Percentiles rank a stretch among this genome's conserved stretches.
These are phyloP conservation scores for Melampsora larici-populina DNA, from an alignment of 1,284 basidiomycete genomes.

Conservation along the genomic window DNA sequence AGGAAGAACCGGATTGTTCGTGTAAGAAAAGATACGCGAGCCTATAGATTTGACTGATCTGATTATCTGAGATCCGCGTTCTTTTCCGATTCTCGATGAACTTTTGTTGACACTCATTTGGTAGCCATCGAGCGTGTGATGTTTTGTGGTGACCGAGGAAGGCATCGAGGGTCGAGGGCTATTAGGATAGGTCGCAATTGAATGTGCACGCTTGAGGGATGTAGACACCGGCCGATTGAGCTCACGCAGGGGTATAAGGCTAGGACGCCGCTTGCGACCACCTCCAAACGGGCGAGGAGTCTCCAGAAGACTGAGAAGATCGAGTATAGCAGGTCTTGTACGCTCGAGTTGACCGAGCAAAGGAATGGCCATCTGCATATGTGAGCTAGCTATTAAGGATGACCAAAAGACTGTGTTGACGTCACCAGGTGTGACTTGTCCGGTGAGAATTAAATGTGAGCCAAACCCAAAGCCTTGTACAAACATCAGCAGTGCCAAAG, in stretches of 20 bases:
- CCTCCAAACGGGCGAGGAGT: slow-evolving; percentile 49
- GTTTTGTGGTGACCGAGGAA: slow-evolving; percentile 23
- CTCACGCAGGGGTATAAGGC: slow-evolving; percentile 44
- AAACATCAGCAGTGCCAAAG: slow-evolving; percentile 84
- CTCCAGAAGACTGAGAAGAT: slow-evolving; percentile 65
- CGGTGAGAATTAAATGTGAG: slow-evolving; percentile 73
- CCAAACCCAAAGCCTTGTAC: slow-evolving; percentile 97
- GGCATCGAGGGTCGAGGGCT: slow-evolving; percentile 15
- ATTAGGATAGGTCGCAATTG: slow-evolving; percentile 61
- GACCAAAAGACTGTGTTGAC: slow-evolving; percentile 98
- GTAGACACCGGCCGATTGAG: slow-evolving; percentile 47
- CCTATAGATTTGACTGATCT: neutral
- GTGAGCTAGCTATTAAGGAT: slow-evolving; percentile 79
- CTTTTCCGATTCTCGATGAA: neutral
- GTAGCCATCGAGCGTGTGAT: neutral
- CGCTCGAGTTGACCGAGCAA: slow-evolving; percentile 73
- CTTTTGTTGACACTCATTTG: neutral
- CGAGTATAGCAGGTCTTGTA: slow-evolving; percentile 78
- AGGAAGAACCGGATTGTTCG: neutral
- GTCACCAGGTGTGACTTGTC: slow-evolving; percentile 66
- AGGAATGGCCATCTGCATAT: slow-evolving; percentile 79
- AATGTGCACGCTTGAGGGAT: slow-evolving; percentile 34
- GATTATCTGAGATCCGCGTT: neutral
- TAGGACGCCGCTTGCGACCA: neutral
- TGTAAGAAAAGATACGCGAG: neutral